These are phyloP conservation scores for Coemansia asiatica DNA, from an alignment of 192 early-diverging fungal species.

Conservation along the genomic window DNA sequence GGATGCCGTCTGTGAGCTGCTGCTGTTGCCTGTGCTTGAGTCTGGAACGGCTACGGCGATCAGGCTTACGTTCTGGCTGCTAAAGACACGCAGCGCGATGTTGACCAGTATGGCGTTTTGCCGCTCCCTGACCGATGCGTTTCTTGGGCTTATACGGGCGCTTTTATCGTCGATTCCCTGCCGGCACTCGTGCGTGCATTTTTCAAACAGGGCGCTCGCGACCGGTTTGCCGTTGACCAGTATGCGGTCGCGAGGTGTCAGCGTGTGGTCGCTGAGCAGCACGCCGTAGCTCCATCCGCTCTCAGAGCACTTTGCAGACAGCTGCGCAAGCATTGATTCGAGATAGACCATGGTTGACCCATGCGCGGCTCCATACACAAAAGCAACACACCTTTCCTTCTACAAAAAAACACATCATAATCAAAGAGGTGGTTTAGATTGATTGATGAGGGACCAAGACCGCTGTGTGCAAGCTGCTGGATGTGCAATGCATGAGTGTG, in stretches of 20 bases:
- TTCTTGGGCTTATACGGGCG: slow-evolving; percentile 6
- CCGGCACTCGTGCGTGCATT: slow-evolving; percentile 20
- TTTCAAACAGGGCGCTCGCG: slow-evolving; percentile 17
- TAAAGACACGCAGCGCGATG: slow-evolving; percentile 40
- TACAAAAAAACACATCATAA: slow-evolving; percentile 7
- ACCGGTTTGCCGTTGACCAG: slow-evolving; percentile 32
- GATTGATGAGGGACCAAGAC: too few relatives aligned
- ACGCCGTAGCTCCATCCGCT: slow-evolving; percentile 32
- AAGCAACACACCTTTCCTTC: slow-evolving; percentile 25
- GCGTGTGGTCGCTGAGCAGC: slow-evolving; percentile 22
- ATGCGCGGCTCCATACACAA: slow-evolving; percentile 20
- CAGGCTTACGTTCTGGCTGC: slow-evolving; percentile 21
- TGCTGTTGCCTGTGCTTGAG: background rate
- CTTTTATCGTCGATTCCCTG: slow-evolving; percentile 8
- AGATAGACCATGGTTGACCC: slow-evolving; percentile 39
- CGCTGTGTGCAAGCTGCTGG: background rate
- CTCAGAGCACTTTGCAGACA: slow-evolving; percentile 14
- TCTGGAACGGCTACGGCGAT: slow-evolving; percentile 15
- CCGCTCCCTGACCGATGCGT: background rate
- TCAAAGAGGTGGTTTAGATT: background rate
- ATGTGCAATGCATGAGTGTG: background rate
- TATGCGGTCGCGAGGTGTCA: slow-evolving; percentile 26
- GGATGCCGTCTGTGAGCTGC: background rate
- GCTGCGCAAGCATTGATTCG: slow-evolving; percentile 45
- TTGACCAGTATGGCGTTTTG: slow-evolving; percentile 22